Evolutionary conservation across 23 red algal species (phyloP).

Genomic region (Agarophyton chilense): DNA sequence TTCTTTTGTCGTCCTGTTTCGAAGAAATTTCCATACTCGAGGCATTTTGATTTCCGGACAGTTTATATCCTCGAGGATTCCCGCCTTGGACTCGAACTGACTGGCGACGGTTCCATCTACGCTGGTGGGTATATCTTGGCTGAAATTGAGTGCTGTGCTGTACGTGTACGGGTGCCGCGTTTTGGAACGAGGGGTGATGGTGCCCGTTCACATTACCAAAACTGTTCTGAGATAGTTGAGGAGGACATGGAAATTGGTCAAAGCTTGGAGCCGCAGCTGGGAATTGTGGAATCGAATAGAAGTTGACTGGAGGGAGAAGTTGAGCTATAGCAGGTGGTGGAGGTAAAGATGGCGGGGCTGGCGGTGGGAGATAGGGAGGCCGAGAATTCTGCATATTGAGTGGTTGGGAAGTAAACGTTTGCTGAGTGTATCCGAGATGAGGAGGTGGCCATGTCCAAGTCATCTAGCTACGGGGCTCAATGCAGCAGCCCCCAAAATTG

Average conservation of each 20-base stretch:
- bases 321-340: conserved; percentile 4
- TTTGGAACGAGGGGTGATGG: neutral
- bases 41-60: neutral
- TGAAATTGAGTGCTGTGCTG: neutral
- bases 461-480: neutral
- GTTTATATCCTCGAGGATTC: neutral
- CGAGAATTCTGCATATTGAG: neutral
- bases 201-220: neutral
- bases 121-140: neutral
- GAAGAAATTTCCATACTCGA: neutral
- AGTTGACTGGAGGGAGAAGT: conserved; percentile 10
- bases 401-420: neutral
- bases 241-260: neutral
- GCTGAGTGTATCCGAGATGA: neutral
- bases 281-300: neutral
- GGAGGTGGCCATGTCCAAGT: conserved; percentile 7
- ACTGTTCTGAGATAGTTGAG: neutral
- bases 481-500: neutral
- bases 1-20: neutral
- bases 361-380: neutral
- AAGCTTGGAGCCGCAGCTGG: neutral
- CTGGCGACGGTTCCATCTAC: conserved; percentile 9
- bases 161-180: neutral
- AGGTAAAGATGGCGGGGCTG: neutral
- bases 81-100: neutral